Conservation (phyloP, 306 rosid species). For the Malus domestica region ASM211411v1 NC_041795.1:21025001-21025500, state of each 20-base stretch:
- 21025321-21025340: too few relatives aligned
- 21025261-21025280: neutral
- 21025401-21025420: too few relatives aligned
- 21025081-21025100: conserved; percentile 35
- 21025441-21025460: too few relatives aligned
- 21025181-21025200: conserved; percentile 37
- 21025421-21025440: too few relatives aligned
- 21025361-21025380: too few relatives aligned
- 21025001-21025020: conserved; percentile 40
- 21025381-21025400: too few relatives aligned
- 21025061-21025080: conserved; percentile 17
- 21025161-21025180: conserved; percentile 43
- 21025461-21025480: too few relatives aligned
- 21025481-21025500: too few relatives aligned
- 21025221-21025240: conserved; percentile 50
- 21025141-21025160: conserved; percentile 26
- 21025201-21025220: conserved; percentile 53
- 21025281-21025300: neutral
- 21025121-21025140: conserved; percentile 28
- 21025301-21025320: too few relatives aligned
- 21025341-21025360: too few relatives aligned
- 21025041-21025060: conserved; percentile 28
- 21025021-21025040: conserved; percentile 25
- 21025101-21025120: conserved; percentile 32
- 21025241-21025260: conserved; percentile 12